Evolutionary conservation across 139 green algal genomes (phyloP), one percentile per base, ranked within the genome.

Genomic region (Mychonastes homosphaera): DNA sequence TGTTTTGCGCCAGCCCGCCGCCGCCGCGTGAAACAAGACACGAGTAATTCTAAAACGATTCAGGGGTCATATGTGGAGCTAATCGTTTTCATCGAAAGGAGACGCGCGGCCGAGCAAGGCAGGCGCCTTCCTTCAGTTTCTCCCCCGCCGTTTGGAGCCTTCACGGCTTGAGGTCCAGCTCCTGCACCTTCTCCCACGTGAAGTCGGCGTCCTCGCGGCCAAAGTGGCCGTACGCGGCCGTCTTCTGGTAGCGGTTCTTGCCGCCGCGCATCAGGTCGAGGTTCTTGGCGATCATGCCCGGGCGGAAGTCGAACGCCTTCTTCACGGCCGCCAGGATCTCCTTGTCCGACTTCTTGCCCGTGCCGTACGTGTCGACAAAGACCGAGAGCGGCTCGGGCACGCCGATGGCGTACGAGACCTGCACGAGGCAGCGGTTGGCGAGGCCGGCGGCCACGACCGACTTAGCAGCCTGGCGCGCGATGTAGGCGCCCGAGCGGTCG

Each of bases 401-500:
- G 55, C 88, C 92, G 47, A 98, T 98, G 72, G 90, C 84, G 66
- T 98, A 98, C 2, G 92, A 97, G 28, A 97, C 80, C 78, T 92
- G 84, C 23, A 88, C 72, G 28, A 94, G 69, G 59, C 59, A 67
- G 56, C 92, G 79, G 39, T 80, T 77, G 0, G 92, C 92, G 4
- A 99, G 86, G 36, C 81, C 81, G 1, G 80, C 68, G 8, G 91
- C 92, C 30, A 99, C 92, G 36, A 99, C 74, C 27, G 83, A 94
- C 85, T 99, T 99, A 69, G 92, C 92, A 23, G 82, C 92, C 79
- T 99, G 92, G 67, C 92, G 85, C 27, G 86, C 86, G 58, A 98
- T 95, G 89, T 99, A 99, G n/a, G 92, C 92, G 18, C 85, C 92
- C 8, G 87, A 95, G 66, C 87, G 59, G 58, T 83, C 74, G 23